Conservation (phyloP, 2,329 filamentous ascomycete species). For the Clarireedia homoeocarpa region DNA sequence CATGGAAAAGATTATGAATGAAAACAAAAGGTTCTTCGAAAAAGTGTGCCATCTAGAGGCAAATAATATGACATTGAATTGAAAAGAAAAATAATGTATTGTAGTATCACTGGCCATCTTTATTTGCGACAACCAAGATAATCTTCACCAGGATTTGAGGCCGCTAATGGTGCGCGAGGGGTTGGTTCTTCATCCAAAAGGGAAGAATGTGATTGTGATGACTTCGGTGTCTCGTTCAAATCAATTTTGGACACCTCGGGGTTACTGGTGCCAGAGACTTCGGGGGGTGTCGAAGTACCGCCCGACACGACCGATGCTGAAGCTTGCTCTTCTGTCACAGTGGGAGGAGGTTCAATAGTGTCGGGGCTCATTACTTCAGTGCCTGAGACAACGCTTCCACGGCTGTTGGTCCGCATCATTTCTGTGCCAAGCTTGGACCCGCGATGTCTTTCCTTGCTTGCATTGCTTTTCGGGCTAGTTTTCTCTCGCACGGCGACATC, state of each 20-base stretch:
- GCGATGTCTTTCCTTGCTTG: slow-evolving; percentile 46
- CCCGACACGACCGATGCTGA: slow-evolving; percentile 16
- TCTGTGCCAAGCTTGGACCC: slow-evolving; percentile 89
- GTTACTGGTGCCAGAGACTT: not conserved
- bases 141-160: not conserved
- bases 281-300: not conserved
- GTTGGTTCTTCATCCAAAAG: not conserved
- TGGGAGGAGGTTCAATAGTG: slow-evolving; percentile 21
- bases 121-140: not conserved
- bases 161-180: not conserved
- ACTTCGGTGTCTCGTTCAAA: not conserved
- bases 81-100: not conserved
- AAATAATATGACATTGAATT: slow-evolving; percentile 7
- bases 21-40: not conserved
- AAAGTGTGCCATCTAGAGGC: not conserved
- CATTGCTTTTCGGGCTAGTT: slow-evolving; percentile 40
- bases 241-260: not conserved
- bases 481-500: slow-evolving; percentile 34
- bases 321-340: slow-evolving; percentile 17
- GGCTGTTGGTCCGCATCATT: slow-evolving; percentile 96
- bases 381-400: slow-evolving; percentile 59
- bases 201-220: not conserved
- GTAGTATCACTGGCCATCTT: not conserved
- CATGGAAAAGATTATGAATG: not conserved
- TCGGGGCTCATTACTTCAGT: not conserved